These are phyloP conservation scores for Hypoxylon perforatum DNA, from an alignment of 495 filamentous ascomycete genomes.

Conservation along the genomic window DNA sequence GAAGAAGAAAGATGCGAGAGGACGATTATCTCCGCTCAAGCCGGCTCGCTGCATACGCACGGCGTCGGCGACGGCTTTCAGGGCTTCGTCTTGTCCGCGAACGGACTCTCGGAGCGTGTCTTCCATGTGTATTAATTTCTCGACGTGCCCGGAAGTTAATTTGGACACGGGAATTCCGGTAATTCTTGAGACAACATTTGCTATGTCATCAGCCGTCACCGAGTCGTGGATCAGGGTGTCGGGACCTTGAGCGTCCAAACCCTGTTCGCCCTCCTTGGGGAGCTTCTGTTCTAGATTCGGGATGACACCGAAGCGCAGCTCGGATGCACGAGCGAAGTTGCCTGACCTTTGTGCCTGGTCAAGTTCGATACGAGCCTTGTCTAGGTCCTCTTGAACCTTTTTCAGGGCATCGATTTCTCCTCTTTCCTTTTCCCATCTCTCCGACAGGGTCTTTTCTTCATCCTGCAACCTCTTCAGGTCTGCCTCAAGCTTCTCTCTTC, in stretches of 20 bases:
- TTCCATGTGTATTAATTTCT: constrained; percentile 95
- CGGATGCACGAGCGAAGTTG: constrained; percentile 89
- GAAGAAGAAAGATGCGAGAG: constrained; percentile 96
- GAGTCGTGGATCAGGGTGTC: constrained; percentile 87
- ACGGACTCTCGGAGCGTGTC: constrained; percentile 86
- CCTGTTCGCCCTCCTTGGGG: constrained; percentile 74
- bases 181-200: constrained; percentile 85
- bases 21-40: constrained; percentile 88
- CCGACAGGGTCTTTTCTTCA: constrained; percentile 71
- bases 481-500: constrained; percentile 83
- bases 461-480: constrained; percentile 79
- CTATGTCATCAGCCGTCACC: constrained; percentile 94
- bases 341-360: constrained; percentile 89
- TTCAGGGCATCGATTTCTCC: constrained; percentile 86
- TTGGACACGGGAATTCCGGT: constrained; percentile 94
- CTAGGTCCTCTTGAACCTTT: constrained; percentile 83
- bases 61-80: constrained; percentile 90
- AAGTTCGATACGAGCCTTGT: constrained; percentile 84
- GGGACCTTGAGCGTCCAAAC: constrained; percentile 50
- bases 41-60: constrained; percentile 95
- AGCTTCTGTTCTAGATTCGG: constrained; percentile 81
- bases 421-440: constrained; percentile 91
- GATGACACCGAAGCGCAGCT: constrained; percentile 87
- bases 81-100: constrained; percentile 92
- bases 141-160: constrained; percentile 89